Evolutionary conservation across 805 yeast species (phyloP).

Genomic region (Myxozyma lipomycoides): DNA sequence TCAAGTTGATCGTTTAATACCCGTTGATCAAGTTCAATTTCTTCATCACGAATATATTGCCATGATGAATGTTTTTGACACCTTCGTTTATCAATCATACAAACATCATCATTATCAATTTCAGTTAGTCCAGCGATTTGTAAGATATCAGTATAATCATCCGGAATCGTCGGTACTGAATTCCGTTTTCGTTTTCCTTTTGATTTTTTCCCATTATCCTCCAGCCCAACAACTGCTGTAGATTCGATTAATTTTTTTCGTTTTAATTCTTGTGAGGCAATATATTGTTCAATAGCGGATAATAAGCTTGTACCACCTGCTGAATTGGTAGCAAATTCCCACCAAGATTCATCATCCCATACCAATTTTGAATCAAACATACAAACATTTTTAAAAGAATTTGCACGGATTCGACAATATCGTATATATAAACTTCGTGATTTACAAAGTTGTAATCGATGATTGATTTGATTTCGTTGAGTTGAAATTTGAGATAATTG

Average conservation of each 20-base stretch:
- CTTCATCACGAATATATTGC: slow-evolving; percentile 28
- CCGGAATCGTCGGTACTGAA: slow-evolving; percentile 1
- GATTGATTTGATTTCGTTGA: too few species aligned
- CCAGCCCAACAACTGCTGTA: background rate
- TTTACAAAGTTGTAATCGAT: too few species aligned
- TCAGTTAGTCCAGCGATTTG: background rate
- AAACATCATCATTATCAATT: slow-evolving; percentile 8
- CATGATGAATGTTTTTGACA: slow-evolving; percentile 28
- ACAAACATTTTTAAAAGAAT: slow-evolving; percentile 31
- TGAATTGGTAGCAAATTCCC: slow-evolving; percentile 25
- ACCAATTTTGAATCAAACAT: slow-evolving; percentile 31
- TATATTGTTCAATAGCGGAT: slow-evolving; percentile 6
- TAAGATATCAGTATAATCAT: background rate
- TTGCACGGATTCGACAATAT: slow-evolving; percentile 29
- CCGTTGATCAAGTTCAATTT: slow-evolving; percentile 22
- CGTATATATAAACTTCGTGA: slow-evolving; percentile 3
- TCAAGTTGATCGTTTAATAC: slow-evolving; percentile 7
- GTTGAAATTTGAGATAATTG: too few species aligned
- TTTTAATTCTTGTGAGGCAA: background rate
- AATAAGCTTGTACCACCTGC: slow-evolving; percentile 15
- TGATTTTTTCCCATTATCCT: background rate
- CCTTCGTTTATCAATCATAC: slow-evolving; percentile 26
- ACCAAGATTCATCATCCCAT: slow-evolving; percentile 29
- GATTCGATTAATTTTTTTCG: background rate
- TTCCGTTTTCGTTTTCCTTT: slow-evolving; percentile 6